Evolutionary conservation across 1,284 basidiomycete species (phyloP), one percentile per base, ranked within the genome.

Genomic region (Sporisorium exsertum): DNA sequence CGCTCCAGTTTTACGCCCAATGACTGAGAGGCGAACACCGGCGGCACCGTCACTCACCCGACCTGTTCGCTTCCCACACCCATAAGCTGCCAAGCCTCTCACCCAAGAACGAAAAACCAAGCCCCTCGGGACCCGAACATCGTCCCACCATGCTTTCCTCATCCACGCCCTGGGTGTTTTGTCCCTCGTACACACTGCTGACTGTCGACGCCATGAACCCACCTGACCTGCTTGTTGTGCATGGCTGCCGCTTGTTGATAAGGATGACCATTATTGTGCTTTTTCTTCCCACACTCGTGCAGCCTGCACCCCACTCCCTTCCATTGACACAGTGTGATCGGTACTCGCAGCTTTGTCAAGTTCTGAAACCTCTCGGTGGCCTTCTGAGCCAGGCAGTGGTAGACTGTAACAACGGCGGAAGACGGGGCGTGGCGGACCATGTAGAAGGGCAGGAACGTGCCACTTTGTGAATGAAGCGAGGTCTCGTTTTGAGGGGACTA

Each of bases 11-110:
- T 49, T 10, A 22, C 47, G 15, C 47, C 47, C 47, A 49, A 15
- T 22, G 8, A 18, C 18, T 13, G 16, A 18, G n/a, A 27, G 27
- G 47, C 47, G 18, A 24, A 18, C 27, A 15, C 32, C 50, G 50
- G 15, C 50, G 49, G 49, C 29, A 35, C 32, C 29, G 37, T 40
- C n/a, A n/a, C n/a, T 32, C n/a, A 7, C 20, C 24, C 8, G 46
- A 13, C 35, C 18, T 13, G 18, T 45, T 59, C 32, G 46, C 60
- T 54, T n/a, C 42, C 33, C 37, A 26, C 65, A 47, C 12, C 45
- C 49, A 32, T n/a, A 43, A 47, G 62, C 45, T 10, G 60, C 66
- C 66, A 63, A 69, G 66, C 37, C 26, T 51, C 60, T 60, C 18
- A 55, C 56, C 37, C 45, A 57, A 52, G 54, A 46, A 45, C 46